phyloP scores from a whole-genome alignment of 2,329 filamentous ascomycete genomes.

The Fusarium dlaminii region DNA sequence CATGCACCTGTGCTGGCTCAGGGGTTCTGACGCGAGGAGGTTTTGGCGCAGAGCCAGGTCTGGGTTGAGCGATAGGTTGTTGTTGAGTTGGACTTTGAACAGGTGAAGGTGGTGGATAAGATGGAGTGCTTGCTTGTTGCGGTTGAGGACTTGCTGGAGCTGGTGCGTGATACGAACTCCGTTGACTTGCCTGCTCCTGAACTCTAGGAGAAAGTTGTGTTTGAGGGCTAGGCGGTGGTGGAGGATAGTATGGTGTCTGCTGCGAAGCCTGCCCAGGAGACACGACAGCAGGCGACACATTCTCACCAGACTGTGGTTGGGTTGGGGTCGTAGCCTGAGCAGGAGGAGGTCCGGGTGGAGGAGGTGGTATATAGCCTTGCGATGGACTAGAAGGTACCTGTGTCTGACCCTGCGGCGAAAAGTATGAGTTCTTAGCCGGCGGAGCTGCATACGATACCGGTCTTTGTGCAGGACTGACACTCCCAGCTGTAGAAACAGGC shows the following conservation, averaged over 20 bases:
- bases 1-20: conserved; percentile 14
- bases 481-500: conserved; percentile 1
- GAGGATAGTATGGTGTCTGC: background rate
- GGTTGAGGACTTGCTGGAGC: background rate
- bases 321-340: background rate
- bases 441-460: background rate
- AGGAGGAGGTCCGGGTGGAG: conserved; percentile 15
- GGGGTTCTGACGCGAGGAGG: conserved; percentile 26
- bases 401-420: background rate
- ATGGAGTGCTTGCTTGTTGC: background rate
- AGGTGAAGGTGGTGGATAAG: background rate
- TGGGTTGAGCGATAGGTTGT: background rate
- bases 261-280: background rate
- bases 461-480: background rate
- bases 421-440: background rate
- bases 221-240: background rate
- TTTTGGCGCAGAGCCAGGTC: background rate
- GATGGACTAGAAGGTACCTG: background rate
- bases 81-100: background rate
- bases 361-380: background rate
- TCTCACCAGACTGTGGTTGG: background rate
- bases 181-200: background rate
- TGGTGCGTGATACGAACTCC: background rate
- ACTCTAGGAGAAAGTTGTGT: background rate
- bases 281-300: background rate